phyloP scores from a whole-genome alignment of 179 eudicot species.

The Corrigiola litoralis region DNA sequence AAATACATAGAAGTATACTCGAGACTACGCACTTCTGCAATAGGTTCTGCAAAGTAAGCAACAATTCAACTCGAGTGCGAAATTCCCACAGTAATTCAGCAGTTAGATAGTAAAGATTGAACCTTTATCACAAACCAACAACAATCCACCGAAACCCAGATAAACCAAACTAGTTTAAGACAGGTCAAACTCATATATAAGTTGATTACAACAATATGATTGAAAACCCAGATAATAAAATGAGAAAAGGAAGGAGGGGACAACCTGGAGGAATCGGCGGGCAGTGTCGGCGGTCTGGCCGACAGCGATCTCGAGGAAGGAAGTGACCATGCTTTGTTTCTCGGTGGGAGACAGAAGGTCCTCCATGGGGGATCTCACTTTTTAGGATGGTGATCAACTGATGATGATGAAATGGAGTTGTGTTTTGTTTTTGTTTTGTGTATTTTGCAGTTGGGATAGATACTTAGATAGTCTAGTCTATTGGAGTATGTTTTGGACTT shows the following conservation, averaged over 20 bases:
- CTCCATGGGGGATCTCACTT: too few relatives aligned
- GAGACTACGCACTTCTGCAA: too few relatives aligned
- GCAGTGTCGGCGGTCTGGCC: constrained; percentile 89
- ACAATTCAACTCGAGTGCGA: neutral
- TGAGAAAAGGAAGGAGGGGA: neutral
- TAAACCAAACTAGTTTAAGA: neutral
- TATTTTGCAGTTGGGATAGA: too few relatives aligned
- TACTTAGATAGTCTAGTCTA: too few relatives aligned
- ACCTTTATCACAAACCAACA: neutral
- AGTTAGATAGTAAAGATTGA: too few relatives aligned
- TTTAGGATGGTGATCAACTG: too few relatives aligned
- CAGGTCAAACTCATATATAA: neutral
- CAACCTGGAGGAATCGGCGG: constrained; percentile 78
- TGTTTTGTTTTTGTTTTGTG: too few relatives aligned
- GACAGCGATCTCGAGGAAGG: constrained; percentile 87
- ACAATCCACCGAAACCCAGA: neutral
- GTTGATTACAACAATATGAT: neutral
- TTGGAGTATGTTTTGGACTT: neutral
- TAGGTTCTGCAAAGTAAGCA: too few relatives aligned
- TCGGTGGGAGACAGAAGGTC: constrained; percentile 40
- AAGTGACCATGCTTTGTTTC: constrained; percentile 55
- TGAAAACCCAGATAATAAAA: neutral
- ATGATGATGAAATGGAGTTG: too few relatives aligned
- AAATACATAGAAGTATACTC: too few relatives aligned
- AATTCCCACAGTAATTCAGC: too few relatives aligned